A percentile compares a stretch with the other conserved stretches of the same genome.
Evolutionary conservation across 164 flowering plant genomes (phyloP).

Genomic region (Tetracentron sinense): DNA sequence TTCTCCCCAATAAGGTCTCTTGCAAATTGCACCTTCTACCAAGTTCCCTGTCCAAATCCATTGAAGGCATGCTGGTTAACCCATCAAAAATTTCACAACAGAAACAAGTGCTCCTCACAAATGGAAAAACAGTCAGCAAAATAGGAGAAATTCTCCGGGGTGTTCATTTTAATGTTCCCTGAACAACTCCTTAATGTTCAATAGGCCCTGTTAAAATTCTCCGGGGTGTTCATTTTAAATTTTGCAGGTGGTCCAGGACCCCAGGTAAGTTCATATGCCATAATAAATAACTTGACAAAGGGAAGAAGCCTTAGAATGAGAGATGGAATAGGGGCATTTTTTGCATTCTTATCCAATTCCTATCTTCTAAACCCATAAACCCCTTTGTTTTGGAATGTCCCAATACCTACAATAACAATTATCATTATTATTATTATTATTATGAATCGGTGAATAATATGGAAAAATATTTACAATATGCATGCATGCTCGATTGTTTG

Average conservation of each 20-base stretch:
- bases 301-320: background rate
- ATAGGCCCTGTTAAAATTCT: background rate
- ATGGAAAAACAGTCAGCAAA: background rate
- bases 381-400: background rate
- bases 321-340: background rate
- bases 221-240: background rate
- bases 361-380: background rate
- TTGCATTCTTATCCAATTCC: background rate
- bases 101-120: background rate
- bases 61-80: background rate
- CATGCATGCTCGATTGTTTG: too few species aligned
- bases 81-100: background rate
- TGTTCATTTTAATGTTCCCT: background rate
- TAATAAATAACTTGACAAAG: background rate
- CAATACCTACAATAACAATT: too few species aligned
- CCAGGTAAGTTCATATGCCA: background rate
- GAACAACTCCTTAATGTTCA: too few species aligned
- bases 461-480: too few species aligned
- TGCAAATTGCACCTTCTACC: too few species aligned
- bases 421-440: too few species aligned
- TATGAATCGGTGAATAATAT: too few species aligned
- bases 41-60: background rate
- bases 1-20: too few species aligned
- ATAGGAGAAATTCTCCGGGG: background rate
- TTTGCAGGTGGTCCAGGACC: background rate